Evolutionary conservation across 306 rosid genomes (phyloP), one percentile per base, ranked within the genome.

Genomic region (Ammopiptanthus mongolicus): DNA sequence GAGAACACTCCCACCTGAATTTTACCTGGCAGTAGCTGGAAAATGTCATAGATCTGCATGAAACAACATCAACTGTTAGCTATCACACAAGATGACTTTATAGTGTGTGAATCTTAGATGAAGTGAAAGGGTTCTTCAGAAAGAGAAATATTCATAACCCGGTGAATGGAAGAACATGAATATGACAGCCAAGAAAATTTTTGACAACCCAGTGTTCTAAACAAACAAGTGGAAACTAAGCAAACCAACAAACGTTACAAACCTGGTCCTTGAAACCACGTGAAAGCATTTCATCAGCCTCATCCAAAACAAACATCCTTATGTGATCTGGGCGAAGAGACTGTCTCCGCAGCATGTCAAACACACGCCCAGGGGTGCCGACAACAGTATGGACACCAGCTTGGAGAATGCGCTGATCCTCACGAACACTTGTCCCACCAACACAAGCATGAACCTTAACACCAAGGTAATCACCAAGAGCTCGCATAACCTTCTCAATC

Each of bases 261-360:
- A 91, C 98, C 98, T 94, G 98, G 68, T 94, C 97, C 88, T 94
- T 94, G 88, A 94, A 94, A 78, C 98, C 98, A 72, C 97, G 91
- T 12, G 98, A 94, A 69, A 94, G 98, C 97, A 94, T 94, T 82
- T 94, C 97, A 89, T 94, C 98, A 15, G 98, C 98, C 77, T 91
- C 96, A 80, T 94, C 98, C 88, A 94, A 86, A 15, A 91, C 98
- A 86, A 94, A 94, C 98, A 94, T 88, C 81, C 19, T 86, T 22
- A 91, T 95, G 80, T 37, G 63, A 64, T 91, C 97, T 0, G 96
- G 84, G 23, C 91, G 87, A 73, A 95, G 98, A 53, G 98, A 95
- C 73, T 91, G 96, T 71, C 98, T 88, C 14, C 91, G 85, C 82
- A 91, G 80, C 98, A 94, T 90, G 84, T 94, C 97, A 79, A 90